These are phyloP conservation scores for Coemansia sp. DNA, from an alignment of 192 early-diverging fungal genomes.

Conservation along the genomic window DNA sequence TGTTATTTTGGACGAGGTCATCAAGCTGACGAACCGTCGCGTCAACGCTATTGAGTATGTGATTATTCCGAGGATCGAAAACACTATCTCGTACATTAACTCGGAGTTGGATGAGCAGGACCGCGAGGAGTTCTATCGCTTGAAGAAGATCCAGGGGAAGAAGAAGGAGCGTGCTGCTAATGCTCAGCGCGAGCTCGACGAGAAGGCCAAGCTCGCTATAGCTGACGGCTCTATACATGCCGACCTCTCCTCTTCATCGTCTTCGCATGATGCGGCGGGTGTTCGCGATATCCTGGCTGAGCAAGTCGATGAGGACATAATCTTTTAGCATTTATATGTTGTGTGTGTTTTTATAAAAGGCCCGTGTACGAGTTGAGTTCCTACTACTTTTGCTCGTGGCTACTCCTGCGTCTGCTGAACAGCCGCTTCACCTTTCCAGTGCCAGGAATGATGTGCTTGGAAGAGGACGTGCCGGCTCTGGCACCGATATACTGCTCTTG, in stretches of 20 bases:
- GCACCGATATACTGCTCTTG: no score
- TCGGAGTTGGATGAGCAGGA: conserved; percentile 99
- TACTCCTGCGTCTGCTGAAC: conserved; percentile 37
- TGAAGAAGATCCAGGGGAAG: conserved; percentile 99
- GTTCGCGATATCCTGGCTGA: conserved; percentile 50
- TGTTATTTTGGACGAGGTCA: conserved; percentile 99
- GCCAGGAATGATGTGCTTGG: not conserved
- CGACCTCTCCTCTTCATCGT: no score
- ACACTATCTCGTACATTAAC: conserved; percentile 96
- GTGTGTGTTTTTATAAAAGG: not conserved
- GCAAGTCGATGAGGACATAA: conserved; percentile 61
- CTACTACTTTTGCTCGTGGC: not conserved
- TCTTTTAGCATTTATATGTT: conserved; percentile 50
- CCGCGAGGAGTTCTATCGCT: conserved; percentile 97
- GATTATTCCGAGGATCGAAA: conserved; percentile 98
- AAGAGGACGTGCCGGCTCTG: no score
- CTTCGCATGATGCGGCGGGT: conserved; percentile 1
- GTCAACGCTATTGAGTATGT: conserved; percentile 99
- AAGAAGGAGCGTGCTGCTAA: conserved; percentile 87
- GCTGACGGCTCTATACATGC: no score
- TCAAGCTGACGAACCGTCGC: conserved; percentile 98
- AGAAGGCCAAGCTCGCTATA: conserved; percentile 16
- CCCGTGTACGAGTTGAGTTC: not conserved
- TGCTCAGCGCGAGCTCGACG: conserved; percentile 41
- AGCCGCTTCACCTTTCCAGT: conserved; percentile 19